Evolutionary conservation across 176 grass and related monocot species (phyloP), one percentile per base, ranked within the genome.

Genomic region (Zoysia pacifica): DNA sequence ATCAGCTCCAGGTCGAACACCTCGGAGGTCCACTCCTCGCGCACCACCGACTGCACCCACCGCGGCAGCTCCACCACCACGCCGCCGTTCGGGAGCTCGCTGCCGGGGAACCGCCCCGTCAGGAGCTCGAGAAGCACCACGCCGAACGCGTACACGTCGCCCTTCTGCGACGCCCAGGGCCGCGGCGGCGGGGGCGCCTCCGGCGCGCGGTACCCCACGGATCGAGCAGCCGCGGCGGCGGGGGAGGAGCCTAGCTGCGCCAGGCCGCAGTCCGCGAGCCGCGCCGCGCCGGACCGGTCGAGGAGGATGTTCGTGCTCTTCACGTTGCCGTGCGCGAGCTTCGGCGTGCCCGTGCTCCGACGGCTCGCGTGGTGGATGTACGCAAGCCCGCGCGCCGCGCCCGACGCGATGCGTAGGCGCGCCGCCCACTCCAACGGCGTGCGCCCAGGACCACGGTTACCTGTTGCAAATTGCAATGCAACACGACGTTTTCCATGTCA

Each of bases 1-100:
- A 99, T 96, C 50, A 99, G 90, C 87, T 99, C 97, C 68, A 99
- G 87, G 82, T 99, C 97, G 77, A 99, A 99, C 84, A 99, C 97
- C 90, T 99, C 97, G 3, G 97, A 88, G 4, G 97, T 99, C 93
- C 97, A 99, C 87, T 99, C 97, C 85, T 99, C 97, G 8, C 93
- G 74, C 53, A 99, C 97, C 64, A 99, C 97, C 3, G 97, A 99
- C 78, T 91, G 93, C 59, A 99, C 97, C 97, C 97, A 99, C 65
- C 82, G 78, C 28, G 97, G 97, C 38, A 99, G 81, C 38, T 94
- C 90, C 19, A 78, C 72, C 19, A 66, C 84, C 56, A 80, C 74
- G 62, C 83, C 81, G 73, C 79, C 87, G 48, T 76, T 83, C 0
- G 78, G 76, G 0, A 86, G 78, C 51, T 83, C 89, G 52, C 81